Evolutionary conservation across 257 asterid genomes (phyloP), one percentile per base, ranked within the genome.

Genomic region (Craterostigma plantagineum): DNA sequence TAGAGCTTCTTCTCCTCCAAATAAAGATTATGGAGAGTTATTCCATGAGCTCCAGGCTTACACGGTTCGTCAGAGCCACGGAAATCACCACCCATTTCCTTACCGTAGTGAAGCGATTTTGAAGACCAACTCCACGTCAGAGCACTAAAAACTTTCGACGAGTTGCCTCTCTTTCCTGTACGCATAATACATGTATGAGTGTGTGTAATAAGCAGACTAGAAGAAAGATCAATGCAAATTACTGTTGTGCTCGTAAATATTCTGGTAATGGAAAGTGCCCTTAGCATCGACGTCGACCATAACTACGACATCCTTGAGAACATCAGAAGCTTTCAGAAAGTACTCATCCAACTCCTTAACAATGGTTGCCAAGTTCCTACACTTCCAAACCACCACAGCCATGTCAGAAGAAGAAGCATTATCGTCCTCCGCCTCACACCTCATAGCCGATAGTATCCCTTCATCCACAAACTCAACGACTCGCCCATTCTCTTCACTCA

Each of bases 11-110:
- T 78, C 63, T 78, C 95, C 61, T 72, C 86, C 0, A 58, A 60
- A 49, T 79, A 82, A 16, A 82, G 73, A 52, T 62, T 79, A 45
- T 76, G 69, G 30, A 82, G 92, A 37, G 92, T 73, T 45, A 64
- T 38, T 46, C 92, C 63, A 46, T 82, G 92, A 45, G 91, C 85
- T 48, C 92, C 92, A 8, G 85, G 92, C 59, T 64, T 76, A 67
- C 95, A 78, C 11, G 92, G 91, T 18, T 78, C 82, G 43, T 38
- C 51, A 30, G 78, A 59, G 35, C 63, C 69, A n/a, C 55, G 49
- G 45, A 10, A 43, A 15, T n/a, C n/a, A 33, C 46, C 62, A 48
- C 57, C 79, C 11, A 16, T 53, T 14, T 69, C 79, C 52, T 58
- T 64, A 12, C 62, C 57, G 52, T 65, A 61, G 15, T 58, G 75